phyloP scores from a whole-genome alignment of 441 rosid genomes.

The Macaranga tanarius region DNA sequence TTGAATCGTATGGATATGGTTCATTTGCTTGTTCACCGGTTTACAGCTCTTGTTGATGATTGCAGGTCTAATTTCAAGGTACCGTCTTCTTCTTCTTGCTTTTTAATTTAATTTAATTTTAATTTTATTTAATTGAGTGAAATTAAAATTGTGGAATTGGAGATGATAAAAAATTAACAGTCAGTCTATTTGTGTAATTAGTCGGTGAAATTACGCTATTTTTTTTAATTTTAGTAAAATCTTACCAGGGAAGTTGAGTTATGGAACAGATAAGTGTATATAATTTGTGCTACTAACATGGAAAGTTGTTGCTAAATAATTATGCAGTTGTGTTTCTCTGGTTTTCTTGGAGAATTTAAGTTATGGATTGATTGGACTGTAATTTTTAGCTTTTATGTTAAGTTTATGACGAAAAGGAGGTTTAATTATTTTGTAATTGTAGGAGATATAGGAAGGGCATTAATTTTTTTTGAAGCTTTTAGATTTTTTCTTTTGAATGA shows the following conservation, averaged over 20 bases:
- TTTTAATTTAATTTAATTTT: background rate
- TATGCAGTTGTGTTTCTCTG: no score
- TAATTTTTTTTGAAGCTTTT: no score
- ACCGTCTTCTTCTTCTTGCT: background rate
- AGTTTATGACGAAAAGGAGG: background rate
- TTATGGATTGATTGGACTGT: no score
- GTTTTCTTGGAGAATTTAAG: no score
- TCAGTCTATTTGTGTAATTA: no score
- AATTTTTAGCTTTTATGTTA: no score
- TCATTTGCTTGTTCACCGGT: slow-evolving; percentile 50
- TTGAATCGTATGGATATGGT: slow-evolving; percentile 66
- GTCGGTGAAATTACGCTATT: background rate
- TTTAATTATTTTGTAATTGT: background rate
- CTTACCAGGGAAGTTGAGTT: no score
- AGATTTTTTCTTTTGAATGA: no score
- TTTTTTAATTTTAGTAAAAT: background rate
- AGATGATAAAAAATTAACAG: background rate
- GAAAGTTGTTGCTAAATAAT: no score
- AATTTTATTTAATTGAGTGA: background rate
- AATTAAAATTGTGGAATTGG: slow-evolving; percentile 10
- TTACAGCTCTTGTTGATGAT: slow-evolving; percentile 62
- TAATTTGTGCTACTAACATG: no score
- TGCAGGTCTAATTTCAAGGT: slow-evolving; percentile 72
- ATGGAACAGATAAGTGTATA: no score
- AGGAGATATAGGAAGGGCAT: background rate